Evolutionary conservation across 176 grass and related monocot genomes (phyloP).

Genomic region (Avena eriantha): DNA sequence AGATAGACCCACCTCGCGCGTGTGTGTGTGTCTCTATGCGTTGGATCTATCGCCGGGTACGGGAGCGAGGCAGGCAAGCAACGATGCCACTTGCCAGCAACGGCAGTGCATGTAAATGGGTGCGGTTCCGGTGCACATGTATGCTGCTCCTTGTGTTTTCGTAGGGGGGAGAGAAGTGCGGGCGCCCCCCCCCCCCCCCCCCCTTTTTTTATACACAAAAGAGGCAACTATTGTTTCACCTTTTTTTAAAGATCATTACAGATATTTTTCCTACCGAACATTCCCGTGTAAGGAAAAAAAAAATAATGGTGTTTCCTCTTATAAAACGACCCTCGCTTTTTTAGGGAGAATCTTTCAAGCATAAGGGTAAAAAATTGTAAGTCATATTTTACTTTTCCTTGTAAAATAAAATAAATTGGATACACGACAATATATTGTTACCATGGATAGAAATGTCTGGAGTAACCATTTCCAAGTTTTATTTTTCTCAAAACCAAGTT

Average conservation of each 20-base stretch:
- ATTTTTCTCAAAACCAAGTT: not conserved
- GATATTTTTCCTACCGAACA: no score
- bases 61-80: constrained; percentile 8
- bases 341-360: not conserved
- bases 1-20: not conserved
- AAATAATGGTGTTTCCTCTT: no score
- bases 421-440: not conserved
- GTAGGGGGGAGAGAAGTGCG: not conserved
- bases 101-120: not conserved
- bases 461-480: not conserved
- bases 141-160: not conserved
- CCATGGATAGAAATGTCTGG: not conserved
- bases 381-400: not conserved
- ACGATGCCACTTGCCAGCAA: not conserved
- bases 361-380: no score
- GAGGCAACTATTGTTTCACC: no score
- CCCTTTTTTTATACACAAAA: no score
- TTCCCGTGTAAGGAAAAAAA: no score
- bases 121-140: not conserved
- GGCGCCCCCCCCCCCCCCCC: not conserved
- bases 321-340: not conserved
- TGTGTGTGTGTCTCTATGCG: not conserved
- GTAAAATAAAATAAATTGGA: not conserved
- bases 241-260: no score
- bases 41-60: constrained; percentile 37